Evolutionary conservation across 1,284 basidiomycete species (phyloP).

Genomic region (Ustilago lituana): DNA sequence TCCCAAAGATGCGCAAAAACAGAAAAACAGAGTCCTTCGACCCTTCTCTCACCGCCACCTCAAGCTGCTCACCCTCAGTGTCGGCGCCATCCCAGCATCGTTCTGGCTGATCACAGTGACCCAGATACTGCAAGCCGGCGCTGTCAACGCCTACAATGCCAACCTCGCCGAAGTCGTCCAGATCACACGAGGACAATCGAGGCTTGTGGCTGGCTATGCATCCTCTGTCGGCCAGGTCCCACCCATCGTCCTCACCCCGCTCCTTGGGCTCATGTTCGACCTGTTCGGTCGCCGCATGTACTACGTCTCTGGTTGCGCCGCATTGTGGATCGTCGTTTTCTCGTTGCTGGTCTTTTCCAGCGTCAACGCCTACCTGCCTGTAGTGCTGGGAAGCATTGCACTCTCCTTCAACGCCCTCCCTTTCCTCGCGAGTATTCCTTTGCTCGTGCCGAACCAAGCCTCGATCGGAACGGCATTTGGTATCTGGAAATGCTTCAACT

Average conservation of each 20-base stretch:
- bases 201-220: constrained; percentile 69
- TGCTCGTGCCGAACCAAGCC: constrained; percentile 67
- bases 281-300: constrained; percentile 51
- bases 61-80: constrained; percentile 13
- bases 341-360: constrained; percentile 68
- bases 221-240: constrained; percentile 68
- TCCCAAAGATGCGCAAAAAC: background rate
- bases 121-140: constrained; percentile 67
- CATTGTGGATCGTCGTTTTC: constrained; percentile 68
- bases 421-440: constrained; percentile 68
- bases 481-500: constrained; percentile 68
- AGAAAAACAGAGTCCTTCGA: constrained; percentile 2
- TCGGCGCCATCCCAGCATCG: constrained; percentile 46
- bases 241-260: constrained; percentile 69
- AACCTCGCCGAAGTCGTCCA: constrained; percentile 69
- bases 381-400: constrained; percentile 68
- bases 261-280: constrained; percentile 63
- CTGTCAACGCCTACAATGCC: constrained; percentile 67
- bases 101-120: constrained; percentile 64
- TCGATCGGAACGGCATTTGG: constrained; percentile 69
- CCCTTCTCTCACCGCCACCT: constrained; percentile 15
- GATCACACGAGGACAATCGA: constrained; percentile 67
- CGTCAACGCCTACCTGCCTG: constrained; percentile 68
- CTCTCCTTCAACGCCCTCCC: constrained; percentile 68
- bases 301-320: constrained; percentile 60